Percentiles rank a stretch among this genome's conserved stretches.
phyloP scores from a whole-genome alignment of 345 rosid species.

The Eucalyptus rudis region DNA sequence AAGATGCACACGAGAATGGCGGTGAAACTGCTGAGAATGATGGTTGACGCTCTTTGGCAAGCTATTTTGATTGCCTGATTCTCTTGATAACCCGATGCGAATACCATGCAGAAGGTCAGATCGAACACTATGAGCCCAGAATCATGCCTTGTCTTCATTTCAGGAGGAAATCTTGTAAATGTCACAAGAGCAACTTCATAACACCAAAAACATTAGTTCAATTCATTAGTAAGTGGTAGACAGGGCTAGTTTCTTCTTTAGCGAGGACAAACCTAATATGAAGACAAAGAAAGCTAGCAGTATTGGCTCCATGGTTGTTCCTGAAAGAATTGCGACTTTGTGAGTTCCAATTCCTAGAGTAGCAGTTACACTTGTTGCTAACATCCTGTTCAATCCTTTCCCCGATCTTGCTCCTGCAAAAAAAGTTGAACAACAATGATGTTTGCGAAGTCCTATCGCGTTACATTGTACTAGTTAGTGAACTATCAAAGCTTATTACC shows the following conservation, averaged over 20 bases:
- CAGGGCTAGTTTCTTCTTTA: neutral
- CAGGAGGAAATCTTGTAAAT: constrained; percentile 17
- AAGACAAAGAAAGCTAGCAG: neutral
- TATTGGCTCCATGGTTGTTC: neutral
- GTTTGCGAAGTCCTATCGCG: neutral
- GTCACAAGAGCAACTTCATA: constrained; percentile 11
- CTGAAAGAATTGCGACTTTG: neutral
- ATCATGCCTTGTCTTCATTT: constrained; percentile 15
- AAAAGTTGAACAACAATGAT: neutral
- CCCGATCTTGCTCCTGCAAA: constrained; percentile 13
- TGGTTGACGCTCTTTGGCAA: neutral
- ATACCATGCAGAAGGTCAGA: constrained; percentile 21
- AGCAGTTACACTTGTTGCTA: constrained; percentile 20
- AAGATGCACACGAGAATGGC: neutral
- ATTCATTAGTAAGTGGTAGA: neutral
- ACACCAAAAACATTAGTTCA: no score
- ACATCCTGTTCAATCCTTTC: constrained; percentile 19
- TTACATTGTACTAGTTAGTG: neutral
- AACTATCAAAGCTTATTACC: neutral
- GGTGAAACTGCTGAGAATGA: neutral
- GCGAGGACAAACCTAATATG: neutral
- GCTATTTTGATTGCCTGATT: constrained; percentile 6
- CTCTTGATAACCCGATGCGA: constrained; percentile 10
- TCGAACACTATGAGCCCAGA: constrained; percentile 17
- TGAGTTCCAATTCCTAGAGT: constrained; percentile 15